Percentiles rank a stretch among this genome's conserved stretches.
These are phyloP conservation scores for Phaeosphaeriaceae sp. DNA, from an alignment of 2,329 filamentous ascomycete species.

Conservation along the genomic window DNA sequence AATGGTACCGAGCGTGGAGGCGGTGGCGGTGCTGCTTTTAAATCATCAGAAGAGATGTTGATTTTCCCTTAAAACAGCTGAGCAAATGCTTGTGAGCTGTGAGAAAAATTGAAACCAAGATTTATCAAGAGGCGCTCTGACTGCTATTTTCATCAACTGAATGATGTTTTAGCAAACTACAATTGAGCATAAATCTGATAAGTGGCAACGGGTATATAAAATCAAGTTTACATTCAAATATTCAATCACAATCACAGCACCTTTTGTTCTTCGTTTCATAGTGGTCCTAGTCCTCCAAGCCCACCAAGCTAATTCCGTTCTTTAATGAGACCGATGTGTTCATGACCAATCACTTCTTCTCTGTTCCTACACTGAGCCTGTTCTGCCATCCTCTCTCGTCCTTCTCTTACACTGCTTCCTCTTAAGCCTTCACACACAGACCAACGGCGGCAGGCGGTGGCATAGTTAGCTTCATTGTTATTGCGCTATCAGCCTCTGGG, in stretches of 20 bases:
- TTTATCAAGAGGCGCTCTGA: too few species aligned
- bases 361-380: neutral
- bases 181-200: too few species aligned
- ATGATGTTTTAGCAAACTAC: too few species aligned
- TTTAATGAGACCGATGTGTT: slow-evolving; percentile 23
- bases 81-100: too few species aligned
- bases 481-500: neutral
- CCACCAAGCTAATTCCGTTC: slow-evolving; percentile 22
- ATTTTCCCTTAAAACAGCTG: neutral
- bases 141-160: too few species aligned
- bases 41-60: too few species aligned
- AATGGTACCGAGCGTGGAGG: neutral
- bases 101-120: too few species aligned
- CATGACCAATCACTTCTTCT: neutral
- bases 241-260: slow-evolving; percentile 15
- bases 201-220: neutral
- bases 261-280: slow-evolving; percentile 17
- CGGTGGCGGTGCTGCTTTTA: neutral
- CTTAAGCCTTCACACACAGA: neutral
- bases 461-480: too few species aligned
- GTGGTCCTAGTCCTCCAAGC: neutral
- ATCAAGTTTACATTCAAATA: slow-evolving; percentile 13
- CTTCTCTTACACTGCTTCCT: neutral
- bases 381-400: neutral
- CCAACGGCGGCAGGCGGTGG: neutral